Evolutionary conservation across 1,284 basidiomycete species (phyloP).

Genomic region (Ceratobasidium sp.): DNA sequence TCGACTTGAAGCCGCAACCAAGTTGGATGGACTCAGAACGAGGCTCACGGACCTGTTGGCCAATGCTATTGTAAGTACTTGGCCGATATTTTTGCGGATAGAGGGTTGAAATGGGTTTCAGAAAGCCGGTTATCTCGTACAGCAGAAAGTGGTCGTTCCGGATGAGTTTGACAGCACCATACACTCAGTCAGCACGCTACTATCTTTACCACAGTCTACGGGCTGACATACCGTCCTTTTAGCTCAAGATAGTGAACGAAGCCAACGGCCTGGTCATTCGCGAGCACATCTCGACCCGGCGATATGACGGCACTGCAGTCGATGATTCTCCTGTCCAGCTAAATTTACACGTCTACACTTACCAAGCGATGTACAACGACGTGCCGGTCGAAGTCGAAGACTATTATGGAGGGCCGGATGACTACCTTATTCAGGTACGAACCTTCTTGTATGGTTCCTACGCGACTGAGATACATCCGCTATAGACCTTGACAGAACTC

Average conservation of each 20-base stretch:
- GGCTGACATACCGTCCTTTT: background rate
- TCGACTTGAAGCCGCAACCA: too few species aligned
- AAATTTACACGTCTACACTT: background rate
- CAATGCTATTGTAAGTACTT: too few species aligned
- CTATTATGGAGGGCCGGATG: slow-evolving; percentile 8
- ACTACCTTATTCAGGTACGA: background rate
- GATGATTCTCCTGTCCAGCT: background rate
- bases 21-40: too few species aligned
- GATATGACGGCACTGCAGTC: background rate
- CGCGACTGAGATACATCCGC: background rate
- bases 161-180: slow-evolving; percentile 15
- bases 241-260: slow-evolving; percentile 9
- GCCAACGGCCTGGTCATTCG: slow-evolving; percentile 3
- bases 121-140: background rate
- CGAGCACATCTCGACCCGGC: background rate
- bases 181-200: background rate
- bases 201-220: background rate
- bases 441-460: background rate
- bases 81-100: too few species aligned
- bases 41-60: too few species aligned
- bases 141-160: background rate
- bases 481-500: slow-evolving; percentile 8
- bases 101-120: background rate
- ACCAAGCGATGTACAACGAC: slow-evolving; percentile 12
- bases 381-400: slow-evolving; percentile 3